Evolutionary conservation across 805 yeast genomes (phyloP).

Genomic region (Cyberlindnera xishuangbannaensis): DNA sequence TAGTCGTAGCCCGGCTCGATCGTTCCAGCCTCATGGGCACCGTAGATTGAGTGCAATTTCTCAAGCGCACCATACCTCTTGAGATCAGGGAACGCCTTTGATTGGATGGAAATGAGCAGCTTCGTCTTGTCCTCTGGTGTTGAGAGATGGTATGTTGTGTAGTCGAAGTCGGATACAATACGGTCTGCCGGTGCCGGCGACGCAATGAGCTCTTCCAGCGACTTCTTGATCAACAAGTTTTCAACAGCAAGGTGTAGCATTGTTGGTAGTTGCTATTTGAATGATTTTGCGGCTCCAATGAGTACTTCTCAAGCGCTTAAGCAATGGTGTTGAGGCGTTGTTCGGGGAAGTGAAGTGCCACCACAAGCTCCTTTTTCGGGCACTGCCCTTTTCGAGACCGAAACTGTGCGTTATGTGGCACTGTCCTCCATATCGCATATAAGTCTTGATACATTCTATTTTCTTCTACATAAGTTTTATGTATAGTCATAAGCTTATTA

Average conservation of each 20-base stretch:
- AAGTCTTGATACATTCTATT: too few relatives aligned
- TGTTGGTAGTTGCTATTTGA: slow-evolving; percentile 11
- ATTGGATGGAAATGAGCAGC: slow-evolving; percentile 60
- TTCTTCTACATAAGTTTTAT: too few relatives aligned
- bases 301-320: too few relatives aligned
- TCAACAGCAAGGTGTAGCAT: slow-evolving; percentile 87
- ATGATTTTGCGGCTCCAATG: too few relatives aligned
- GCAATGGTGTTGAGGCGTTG: too few relatives aligned
- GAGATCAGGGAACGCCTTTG: slow-evolving; percentile 76
- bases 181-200: slow-evolving; percentile 63
- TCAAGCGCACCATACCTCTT: slow-evolving; percentile 56
- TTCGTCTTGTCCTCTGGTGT: slow-evolving; percentile 72
- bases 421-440: too few relatives aligned
- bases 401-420: too few relatives aligned
- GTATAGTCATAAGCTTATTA: too few relatives aligned
- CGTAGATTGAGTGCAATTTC: slow-evolving; percentile 47
- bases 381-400: too few relatives aligned
- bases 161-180: slow-evolving; percentile 90
- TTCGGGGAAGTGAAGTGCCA: too few relatives aligned
- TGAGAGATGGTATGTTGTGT: slow-evolving; percentile 88
- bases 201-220: slow-evolving; percentile 67
- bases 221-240: slow-evolving; percentile 75
- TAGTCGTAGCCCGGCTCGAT: slow-evolving; percentile 78
- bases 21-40: slow-evolving; percentile 33
- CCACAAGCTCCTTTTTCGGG: too few relatives aligned